Conservation (phyloP, 2,329 filamentous ascomycete genomes). For the Arthrobotrys musiformis region DNA sequence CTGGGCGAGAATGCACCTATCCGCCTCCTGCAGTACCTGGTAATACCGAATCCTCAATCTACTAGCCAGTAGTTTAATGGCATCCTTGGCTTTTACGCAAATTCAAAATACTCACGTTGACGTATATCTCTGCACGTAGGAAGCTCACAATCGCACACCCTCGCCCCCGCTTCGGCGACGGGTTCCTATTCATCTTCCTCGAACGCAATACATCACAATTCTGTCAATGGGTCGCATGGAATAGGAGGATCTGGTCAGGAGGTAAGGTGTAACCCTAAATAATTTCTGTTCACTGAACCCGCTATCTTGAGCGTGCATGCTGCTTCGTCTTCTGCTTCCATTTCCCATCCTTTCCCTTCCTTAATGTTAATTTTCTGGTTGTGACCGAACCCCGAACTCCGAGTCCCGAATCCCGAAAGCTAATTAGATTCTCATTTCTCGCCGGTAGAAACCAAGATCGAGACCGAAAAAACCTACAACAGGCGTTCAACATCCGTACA, state of each 20-base stretch:
- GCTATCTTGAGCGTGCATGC: not conserved
- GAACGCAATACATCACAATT: conserved; percentile 34
- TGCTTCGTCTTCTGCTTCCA: not conserved
- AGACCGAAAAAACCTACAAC: conserved; percentile 44
- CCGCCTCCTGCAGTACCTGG: conserved; percentile 67
- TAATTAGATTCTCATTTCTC: not conserved
- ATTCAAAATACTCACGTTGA: conserved; percentile 23
- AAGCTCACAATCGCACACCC: conserved; percentile 39
- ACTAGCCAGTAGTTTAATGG: not conserved
- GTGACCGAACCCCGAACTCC: too few relatives aligned
- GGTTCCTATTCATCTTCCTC: conserved; percentile 42
- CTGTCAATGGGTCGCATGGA: conserved; percentile 38
- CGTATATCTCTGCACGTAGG: conserved; percentile 9
- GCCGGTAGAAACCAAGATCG: conserved; percentile 38
- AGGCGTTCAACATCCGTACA: conserved; percentile 33
- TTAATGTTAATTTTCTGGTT: not conserved
- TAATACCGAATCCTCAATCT: conserved; percentile 26
- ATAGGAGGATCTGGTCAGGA: conserved; percentile 36
- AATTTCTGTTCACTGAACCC: not conserved
- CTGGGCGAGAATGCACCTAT: conserved; percentile 78
- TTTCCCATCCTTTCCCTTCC: not conserved
- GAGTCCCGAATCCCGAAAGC: not conserved
- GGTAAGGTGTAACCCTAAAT: conserved; percentile 12
- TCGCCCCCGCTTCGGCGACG: conserved; percentile 29
- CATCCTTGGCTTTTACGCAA: conserved; percentile 23